phyloP scores from a whole-genome alignment of 805 yeast species.

The Wickerhamomyces rabaulensis region DNA sequence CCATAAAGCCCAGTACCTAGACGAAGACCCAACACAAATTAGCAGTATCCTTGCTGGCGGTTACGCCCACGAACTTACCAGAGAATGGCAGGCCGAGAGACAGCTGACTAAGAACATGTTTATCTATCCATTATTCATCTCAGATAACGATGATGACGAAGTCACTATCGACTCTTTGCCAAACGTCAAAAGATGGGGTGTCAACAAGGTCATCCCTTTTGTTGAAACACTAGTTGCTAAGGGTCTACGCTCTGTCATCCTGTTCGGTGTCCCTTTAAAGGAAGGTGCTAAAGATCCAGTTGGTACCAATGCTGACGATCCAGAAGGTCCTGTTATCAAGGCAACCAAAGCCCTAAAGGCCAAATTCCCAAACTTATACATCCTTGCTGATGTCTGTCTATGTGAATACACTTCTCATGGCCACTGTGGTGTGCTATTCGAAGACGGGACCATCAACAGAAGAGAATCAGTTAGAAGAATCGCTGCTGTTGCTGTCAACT shows the following conservation, averaged over 20 bases:
- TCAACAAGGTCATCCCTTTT: constrained; percentile 70
- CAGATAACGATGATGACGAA: constrained; percentile 80
- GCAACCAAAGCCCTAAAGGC: constrained; percentile 61
- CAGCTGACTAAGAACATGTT: constrained; percentile 84
- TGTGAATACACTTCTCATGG: constrained; percentile 97
- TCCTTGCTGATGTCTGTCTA: constrained; percentile 91
- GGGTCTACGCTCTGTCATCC: constrained; percentile 80
- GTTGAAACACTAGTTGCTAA: constrained; percentile 65
- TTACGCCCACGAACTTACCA: constrained; percentile 80
- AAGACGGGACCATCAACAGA: constrained; percentile 81
- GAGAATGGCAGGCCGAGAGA: constrained; percentile 89
- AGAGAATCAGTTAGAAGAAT: constrained; percentile 71
- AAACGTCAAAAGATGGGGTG: constrained; percentile 81
- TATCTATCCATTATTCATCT: constrained; percentile 85
- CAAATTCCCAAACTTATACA: constrained; percentile 75
- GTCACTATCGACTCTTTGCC: constrained; percentile 73
- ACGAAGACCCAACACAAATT: constrained; percentile 51
- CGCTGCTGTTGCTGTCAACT: constrained; percentile 92
- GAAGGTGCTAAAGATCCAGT: constrained; percentile 70
- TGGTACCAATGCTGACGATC: constrained; percentile 93
- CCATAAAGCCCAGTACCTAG: constrained; percentile 69
- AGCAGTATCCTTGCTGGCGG: constrained; percentile 89
- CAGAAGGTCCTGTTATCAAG: constrained; percentile 88
- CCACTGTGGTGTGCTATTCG: constrained; percentile 90
- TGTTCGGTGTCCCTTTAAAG: constrained; percentile 86